Base-by-base conservation (phyloP, 2,329 filamentous ascomycete genomes). In the Hymenoscyphus scutula region DNA sequence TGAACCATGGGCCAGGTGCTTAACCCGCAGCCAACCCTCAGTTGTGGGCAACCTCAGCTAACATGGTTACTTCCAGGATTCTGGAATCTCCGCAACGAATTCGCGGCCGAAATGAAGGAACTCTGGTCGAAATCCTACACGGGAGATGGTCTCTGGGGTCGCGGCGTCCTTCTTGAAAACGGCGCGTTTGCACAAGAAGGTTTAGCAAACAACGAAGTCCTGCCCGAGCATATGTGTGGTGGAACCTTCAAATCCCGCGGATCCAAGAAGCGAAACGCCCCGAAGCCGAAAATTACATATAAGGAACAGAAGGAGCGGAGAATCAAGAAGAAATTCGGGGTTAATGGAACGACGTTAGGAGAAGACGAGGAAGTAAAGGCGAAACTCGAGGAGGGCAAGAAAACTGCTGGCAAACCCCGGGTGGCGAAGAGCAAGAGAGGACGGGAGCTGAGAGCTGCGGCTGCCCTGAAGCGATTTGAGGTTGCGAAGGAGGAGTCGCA, bases 71-170 rank as follows among this genome's bases (percentile, higher is more conserved):
- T 29, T 41, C 10, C 84, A 61, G 86, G 84, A 2, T 96, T 96
- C 71, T 96, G 92, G 91, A 83, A 84, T 10, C 88, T 93, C 19
- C 81, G 91, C 55, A 90, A 95, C 74, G 77, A 80, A 51, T 95
- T 90, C 72, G 88, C 90, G 1, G 81, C 80, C 8, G 83, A 91
- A 61, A 86, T 96, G 84, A 84, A 86, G 65, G 80, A 69, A 1
- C 77, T 96, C 1, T 95, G 91, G 90, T 75, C 75, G 1, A 84
- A 82, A 61, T 81, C 81, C 1, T 96, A 95, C 72, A 89, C 84
- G 0, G 92, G 92, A 2, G 91, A 96, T 65, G 92, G 92, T 0
- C 76, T 96, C 56, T 96, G 92, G 92, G 91, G 91, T 7, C 79
- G 85, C 30, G 92, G 92, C 0, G 80, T 85, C 45, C 78, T 82